Evolutionary conservation across 257 asterid genomes (phyloP).

Genomic region (Dorcoceras hygrometricum): DNA sequence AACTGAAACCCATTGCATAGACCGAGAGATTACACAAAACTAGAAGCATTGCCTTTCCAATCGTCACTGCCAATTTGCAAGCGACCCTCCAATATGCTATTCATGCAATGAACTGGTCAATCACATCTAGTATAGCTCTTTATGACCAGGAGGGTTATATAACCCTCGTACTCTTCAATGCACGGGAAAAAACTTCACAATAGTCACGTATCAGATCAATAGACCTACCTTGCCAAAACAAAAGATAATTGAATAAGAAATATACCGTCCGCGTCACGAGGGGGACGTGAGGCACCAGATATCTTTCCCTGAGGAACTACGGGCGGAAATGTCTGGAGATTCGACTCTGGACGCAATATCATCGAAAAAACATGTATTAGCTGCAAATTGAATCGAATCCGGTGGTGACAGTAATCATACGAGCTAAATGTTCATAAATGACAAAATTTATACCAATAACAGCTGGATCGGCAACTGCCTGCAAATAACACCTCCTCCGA

Average conservation of each 20-base stretch:
- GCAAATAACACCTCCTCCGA: constrained; percentile 20
- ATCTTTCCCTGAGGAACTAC: constrained; percentile 82
- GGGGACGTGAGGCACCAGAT: constrained; percentile 76
- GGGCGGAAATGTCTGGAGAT: constrained; percentile 94
- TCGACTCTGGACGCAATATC: constrained; percentile 58
- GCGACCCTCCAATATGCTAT: background rate
- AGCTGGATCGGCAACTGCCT: constrained; percentile 80
- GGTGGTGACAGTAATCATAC: constrained; percentile 9
- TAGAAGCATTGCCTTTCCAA: background rate
- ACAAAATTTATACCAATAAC: constrained; percentile 46
- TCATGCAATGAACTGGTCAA: background rate
- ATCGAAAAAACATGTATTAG: constrained; percentile 13
- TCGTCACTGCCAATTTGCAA: background rate
- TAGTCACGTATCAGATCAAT: constrained; percentile 5
- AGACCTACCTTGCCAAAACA: background rate
- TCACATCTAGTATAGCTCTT: background rate
- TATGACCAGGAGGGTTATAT: background rate
- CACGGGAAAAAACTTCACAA: background rate
- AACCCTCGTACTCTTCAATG: background rate
- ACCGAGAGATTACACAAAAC: background rate
- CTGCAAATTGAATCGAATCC: background rate
- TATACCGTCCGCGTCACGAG: constrained; percentile 96
- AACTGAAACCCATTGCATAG: background rate
- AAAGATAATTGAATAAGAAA: constrained; percentile 4
- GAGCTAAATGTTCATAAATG: background rate